Evolutionary conservation across 306 rosid species (phyloP), one percentile per base, ranked within the genome.

Genomic region (Cucurbita moschata): DNA sequence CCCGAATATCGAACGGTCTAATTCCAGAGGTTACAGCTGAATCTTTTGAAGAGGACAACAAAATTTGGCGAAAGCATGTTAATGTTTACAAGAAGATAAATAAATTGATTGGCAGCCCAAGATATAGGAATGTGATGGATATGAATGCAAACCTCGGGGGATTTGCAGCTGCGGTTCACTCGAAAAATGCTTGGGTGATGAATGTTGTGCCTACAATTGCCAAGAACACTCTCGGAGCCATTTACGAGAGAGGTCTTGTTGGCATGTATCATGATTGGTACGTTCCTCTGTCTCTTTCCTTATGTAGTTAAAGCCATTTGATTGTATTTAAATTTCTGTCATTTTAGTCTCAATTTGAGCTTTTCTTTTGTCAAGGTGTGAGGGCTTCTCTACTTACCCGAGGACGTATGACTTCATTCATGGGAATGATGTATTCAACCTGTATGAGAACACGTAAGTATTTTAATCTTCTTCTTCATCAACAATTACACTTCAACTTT

Each of bases 101-200:
- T 84, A 79, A 59, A 68, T 75, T 91, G 81, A 78, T 95, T 49
- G 96, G 99, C 78, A 80, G 91, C 10, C 50, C 86, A 21, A 87
- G 99, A 82, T 89, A 84, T 72, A 88, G 96, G 68, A 95, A 91
- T 78, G 72, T 89, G 74, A 95, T 95, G 97, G 99, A 95, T 83
- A 91, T 95, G 99, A 95, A 95, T 81, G 97, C 99, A 59, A 94
- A 85, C 76, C 96, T 95, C 11, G 99, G 99, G 64, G 99, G 99
- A 83, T 95, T 95, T 79, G 96, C 91, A 26, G 97, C 97, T 35
- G 88, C 97, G 38, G 82, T 91, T 57, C 96, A 95, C 65, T 91
- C 97, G 10, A 81, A 66, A 60, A 87, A 88, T 70, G 88, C 97
- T 65, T 91, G 99, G 99, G 96, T 89, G 82, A 91, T 95, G 97